Evolutionary conservation across 23 red algal genomes (phyloP).

Genomic region (Porphyridium purpureum): DNA sequence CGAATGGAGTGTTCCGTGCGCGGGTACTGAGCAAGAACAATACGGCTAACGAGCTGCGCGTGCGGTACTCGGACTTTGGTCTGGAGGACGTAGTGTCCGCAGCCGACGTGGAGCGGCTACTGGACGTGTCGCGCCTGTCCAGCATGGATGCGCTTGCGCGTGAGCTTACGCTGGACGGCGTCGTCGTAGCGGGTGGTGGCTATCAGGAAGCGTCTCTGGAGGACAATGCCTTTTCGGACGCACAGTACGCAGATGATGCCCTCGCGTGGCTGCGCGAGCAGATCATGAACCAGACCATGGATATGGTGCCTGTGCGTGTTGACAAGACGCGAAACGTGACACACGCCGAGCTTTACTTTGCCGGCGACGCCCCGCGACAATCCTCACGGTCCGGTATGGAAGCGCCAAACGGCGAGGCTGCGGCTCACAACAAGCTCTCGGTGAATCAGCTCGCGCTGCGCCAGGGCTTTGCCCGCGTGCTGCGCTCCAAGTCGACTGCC

Average conservation of each 20-base stretch:
- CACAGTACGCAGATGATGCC: slow-evolving; percentile 32
- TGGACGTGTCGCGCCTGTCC: slow-evolving; percentile 4
- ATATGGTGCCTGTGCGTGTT: slow-evolving; percentile 10
- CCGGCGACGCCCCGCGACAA: not conserved
- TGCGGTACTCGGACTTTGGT: slow-evolving; percentile 67
- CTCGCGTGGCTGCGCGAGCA: slow-evolving; percentile 37
- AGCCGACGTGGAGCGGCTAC: slow-evolving; percentile 20
- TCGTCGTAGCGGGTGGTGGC: slow-evolving; percentile 52
- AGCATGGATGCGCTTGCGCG: slow-evolving; percentile 24
- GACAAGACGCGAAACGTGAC: slow-evolving; percentile 12
- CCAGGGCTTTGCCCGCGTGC: slow-evolving; percentile 46
- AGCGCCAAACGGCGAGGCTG: not conserved
- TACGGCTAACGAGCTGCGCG: slow-evolving; percentile 8
- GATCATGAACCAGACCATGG: slow-evolving; percentile 24
- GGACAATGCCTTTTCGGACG: too few species aligned
- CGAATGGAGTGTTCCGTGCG: slow-evolving; percentile 53
- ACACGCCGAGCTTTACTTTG: slow-evolving; percentile 13
- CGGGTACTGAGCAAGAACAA: slow-evolving; percentile 20
- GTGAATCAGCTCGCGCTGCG: slow-evolving; percentile 31
- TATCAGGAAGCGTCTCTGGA: too few species aligned
- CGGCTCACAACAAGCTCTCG: not conserved
- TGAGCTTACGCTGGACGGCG: slow-evolving; percentile 21
- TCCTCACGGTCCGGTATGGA: not conserved
- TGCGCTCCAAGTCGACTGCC: slow-evolving; percentile 25
- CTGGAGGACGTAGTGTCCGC: slow-evolving; percentile 44